Base-by-base conservation (phyloP, 2,329 filamentous ascomycete genomes). In the Juglanconis juglandina region DNA sequence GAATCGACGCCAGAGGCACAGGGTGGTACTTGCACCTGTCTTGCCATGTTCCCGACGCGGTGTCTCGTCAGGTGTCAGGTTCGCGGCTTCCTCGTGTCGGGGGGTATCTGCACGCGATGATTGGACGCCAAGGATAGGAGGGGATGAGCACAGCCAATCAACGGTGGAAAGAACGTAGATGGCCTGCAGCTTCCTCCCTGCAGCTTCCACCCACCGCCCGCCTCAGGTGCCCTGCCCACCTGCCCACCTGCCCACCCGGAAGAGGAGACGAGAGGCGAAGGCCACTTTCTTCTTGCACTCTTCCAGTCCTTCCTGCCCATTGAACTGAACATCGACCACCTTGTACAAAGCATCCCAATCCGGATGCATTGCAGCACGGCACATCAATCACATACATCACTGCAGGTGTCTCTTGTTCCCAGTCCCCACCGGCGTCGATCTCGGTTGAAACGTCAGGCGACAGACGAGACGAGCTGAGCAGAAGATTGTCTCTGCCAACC, bases 71-170 rank as follows among this genome's bases (percentile, higher is more conserved):
- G 24, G 46, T 48, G 24, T 48, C 24, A 32, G 24, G 46, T 48
- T 48, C 58, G 58, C 53, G 58, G 52, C 53, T 57, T 44, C 58
- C 44, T 54, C 4, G 41, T 11, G 59, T 24, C 42, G 34, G 41
- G 48, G 49, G 42, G 8, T 2, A 5, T 5, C 17, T 3, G 42
- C 35, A 62, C 57, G 57, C 51, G 60, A 60, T 62, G 57, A 62
- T 62, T 62, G 60, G 60, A 32, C 39, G 32, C 9, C 53, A 57
- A 1, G 42, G 37, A 39, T 49, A n/a, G 8, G 32, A 5, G 42
- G 41, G 33, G 44, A 5, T 30, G 32, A 33, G 46, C 13, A 17
- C 47, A 53, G 41, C 60, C 57, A 56, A 57, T 62, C 32, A 48
- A 8, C 42, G 3, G 53, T 32, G 41, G 39, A 42, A 35, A 39